phyloP scores from a whole-genome alignment of 139 green algal species.

The Tetradesmus obliquus region DNA sequence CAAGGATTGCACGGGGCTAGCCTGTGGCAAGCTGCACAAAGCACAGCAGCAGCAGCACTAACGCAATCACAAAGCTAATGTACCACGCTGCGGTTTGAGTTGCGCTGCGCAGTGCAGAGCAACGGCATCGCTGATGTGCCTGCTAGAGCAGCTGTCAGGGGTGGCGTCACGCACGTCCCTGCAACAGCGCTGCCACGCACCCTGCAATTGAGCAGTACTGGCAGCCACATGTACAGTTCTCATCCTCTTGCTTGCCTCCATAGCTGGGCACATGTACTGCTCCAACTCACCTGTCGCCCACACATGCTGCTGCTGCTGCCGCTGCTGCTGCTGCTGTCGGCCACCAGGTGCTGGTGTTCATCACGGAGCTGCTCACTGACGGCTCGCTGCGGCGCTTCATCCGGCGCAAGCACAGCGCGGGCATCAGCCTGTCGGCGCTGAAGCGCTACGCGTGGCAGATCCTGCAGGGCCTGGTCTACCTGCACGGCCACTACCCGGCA shows the following conservation, averaged over 20 bases:
- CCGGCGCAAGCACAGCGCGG: conserved; percentile 55
- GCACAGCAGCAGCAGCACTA: background rate
- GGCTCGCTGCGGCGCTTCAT: conserved; percentile 78
- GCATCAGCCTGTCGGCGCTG: conserved; percentile 82
- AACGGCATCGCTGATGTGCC: too few species aligned
- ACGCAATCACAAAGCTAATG: too few species aligned
- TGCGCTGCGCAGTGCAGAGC: too few species aligned
- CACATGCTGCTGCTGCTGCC: background rate
- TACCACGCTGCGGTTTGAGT: too few species aligned
- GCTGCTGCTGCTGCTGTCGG: conserved; percentile 64
- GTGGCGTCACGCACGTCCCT: too few species aligned
- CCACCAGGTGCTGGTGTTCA: conserved; percentile 92
- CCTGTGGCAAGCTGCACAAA: background rate
- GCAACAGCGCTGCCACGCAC: too few species aligned
- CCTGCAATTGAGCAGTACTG: too few species aligned
- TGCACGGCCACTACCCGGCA: conserved; percentile 87
- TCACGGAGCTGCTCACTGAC: conserved; percentile 98
- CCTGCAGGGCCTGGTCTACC: conserved; percentile 94
- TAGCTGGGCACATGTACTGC: too few species aligned
- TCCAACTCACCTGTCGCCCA: background rate
- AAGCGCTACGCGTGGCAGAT: conserved; percentile 97
- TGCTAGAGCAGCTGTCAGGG: too few species aligned
- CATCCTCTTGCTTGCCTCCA: too few species aligned
- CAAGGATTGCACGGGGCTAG: background rate
- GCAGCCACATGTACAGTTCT: too few species aligned